Conservation (phyloP, 257 asterid genomes). For the Lycium barbarum region DNA sequence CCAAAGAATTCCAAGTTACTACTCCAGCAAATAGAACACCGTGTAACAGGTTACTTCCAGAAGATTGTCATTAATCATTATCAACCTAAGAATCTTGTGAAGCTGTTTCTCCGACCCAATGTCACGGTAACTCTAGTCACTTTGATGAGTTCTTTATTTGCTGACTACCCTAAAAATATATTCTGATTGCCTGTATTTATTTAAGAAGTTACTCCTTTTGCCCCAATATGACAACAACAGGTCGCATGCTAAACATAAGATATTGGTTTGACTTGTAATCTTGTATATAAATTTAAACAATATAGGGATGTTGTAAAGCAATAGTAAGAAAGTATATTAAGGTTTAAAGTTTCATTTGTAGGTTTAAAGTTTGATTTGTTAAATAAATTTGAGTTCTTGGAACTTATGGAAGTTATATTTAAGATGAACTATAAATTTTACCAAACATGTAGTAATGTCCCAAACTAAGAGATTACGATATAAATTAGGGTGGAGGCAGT, state of each 20-base stretch:
- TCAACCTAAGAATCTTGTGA: constrained; percentile 92
- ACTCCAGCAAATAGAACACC: constrained; percentile 65
- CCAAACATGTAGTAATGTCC: neutral
- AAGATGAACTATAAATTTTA: neutral
- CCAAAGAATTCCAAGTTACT: constrained; percentile 84
- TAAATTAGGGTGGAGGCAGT: neutral
- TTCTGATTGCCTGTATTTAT: constrained; percentile 27
- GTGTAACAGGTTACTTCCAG: constrained; percentile 79
- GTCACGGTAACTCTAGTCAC: constrained; percentile 59
- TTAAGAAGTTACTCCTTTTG: neutral
- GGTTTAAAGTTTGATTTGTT: neutral
- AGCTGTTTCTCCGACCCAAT: constrained; percentile 80
- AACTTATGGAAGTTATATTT: neutral
- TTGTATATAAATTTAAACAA: neutral
- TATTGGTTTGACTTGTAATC: neutral
- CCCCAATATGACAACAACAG: neutral
- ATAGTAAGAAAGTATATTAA: constrained; percentile 4
- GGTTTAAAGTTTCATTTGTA: neutral
- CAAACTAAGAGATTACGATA: neutral
- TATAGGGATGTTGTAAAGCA: neutral
- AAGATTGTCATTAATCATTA: constrained; percentile 96
- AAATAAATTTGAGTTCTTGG: neutral
- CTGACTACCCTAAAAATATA: neutral
- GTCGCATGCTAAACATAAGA: neutral
- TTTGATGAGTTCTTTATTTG: neutral